A percentile compares a stretch with the other conserved stretches of the same genome.
Conservation (phyloP, 345 rosid genomes). For the Abelmoschus esculentus region DNA sequence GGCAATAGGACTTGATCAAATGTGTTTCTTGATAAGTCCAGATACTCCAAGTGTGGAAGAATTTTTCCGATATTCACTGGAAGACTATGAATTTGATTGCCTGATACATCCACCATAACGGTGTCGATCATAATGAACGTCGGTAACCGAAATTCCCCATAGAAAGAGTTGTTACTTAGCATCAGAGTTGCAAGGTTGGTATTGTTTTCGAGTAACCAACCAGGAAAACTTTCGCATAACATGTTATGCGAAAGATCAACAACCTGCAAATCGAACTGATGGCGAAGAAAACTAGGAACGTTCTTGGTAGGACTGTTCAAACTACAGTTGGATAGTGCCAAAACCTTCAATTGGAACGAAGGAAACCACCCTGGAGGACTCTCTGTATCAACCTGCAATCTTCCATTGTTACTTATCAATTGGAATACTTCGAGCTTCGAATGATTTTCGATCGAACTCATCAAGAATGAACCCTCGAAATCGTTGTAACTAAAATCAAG, state of each 20-base stretch:
- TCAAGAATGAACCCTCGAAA: neutral
- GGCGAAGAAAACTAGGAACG: neutral
- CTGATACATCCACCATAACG: neutral
- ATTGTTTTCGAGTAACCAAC: neutral
- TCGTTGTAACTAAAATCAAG: neutral
- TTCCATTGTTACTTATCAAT: neutral
- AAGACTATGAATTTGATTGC: neutral
- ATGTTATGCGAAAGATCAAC: neutral
- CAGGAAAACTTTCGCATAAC: neutral
- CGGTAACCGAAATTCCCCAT: neutral
- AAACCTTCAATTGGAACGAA: neutral
- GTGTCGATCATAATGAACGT: neutral
- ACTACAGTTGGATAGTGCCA: neutral
- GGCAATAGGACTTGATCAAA: neutral
- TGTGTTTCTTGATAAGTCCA: neutral
- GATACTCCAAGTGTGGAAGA: neutral
- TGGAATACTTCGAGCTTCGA: neutral
- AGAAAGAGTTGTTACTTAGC: neutral
- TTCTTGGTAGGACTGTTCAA: neutral
- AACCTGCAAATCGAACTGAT: neutral
- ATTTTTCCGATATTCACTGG: neutral
- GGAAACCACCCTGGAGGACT: constrained; percentile 1
- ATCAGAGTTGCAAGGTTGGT: neutral
- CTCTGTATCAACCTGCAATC: neutral
- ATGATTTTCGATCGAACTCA: neutral